Percentiles rank a stretch among this genome's conserved stretches.
These are phyloP conservation scores for Cephalotrichum gorgonifer DNA, from an alignment of 2,329 filamentous ascomycete species.

Conservation along the genomic window DNA sequence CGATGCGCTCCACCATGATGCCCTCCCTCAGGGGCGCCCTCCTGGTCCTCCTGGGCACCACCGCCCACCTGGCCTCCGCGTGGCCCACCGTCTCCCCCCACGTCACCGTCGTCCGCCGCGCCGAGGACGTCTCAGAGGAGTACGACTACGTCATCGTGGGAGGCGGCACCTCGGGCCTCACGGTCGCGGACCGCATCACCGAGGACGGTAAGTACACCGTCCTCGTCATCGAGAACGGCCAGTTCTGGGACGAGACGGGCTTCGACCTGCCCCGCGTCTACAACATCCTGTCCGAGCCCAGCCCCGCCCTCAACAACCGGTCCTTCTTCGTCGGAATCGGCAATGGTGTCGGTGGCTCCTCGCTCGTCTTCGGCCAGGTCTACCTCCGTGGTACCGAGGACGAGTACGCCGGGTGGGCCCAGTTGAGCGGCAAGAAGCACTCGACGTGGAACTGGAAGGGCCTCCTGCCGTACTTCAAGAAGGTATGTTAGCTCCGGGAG, in stretches of 20 bases:
- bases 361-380: slow-evolving; percentile 16
- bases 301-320: slow-evolving; percentile 15
- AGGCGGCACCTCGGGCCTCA: slow-evolving; percentile 15
- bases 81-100: slow-evolving; percentile 3
- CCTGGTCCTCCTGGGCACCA: neutral
- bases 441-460: slow-evolving; percentile 17
- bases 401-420: slow-evolving; percentile 17
- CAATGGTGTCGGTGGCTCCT: slow-evolving; percentile 16
- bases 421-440: slow-evolving; percentile 1
- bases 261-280: slow-evolving; percentile 11
- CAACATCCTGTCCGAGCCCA: slow-evolving; percentile 18
- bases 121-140: slow-evolving; percentile 2
- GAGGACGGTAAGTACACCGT: slow-evolving; percentile 4
- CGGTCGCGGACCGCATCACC: slow-evolving; percentile 3
- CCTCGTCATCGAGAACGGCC: slow-evolving; percentile 4
- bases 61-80: neutral
- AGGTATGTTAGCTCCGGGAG: slow-evolving; percentile 8
- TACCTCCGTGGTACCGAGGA: slow-evolving; percentile 15
- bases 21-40: neutral
- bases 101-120: slow-evolving; percentile 1
- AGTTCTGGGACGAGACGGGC: slow-evolving; percentile 1
- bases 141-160: slow-evolving; percentile 19
- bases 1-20: neutral
- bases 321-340: slow-evolving; percentile 16
- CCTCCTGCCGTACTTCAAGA: slow-evolving; percentile 18